These are phyloP conservation scores for Spongospora subterranea DNA, from an alignment of 208 protist species.

Conservation along the genomic window DNA sequence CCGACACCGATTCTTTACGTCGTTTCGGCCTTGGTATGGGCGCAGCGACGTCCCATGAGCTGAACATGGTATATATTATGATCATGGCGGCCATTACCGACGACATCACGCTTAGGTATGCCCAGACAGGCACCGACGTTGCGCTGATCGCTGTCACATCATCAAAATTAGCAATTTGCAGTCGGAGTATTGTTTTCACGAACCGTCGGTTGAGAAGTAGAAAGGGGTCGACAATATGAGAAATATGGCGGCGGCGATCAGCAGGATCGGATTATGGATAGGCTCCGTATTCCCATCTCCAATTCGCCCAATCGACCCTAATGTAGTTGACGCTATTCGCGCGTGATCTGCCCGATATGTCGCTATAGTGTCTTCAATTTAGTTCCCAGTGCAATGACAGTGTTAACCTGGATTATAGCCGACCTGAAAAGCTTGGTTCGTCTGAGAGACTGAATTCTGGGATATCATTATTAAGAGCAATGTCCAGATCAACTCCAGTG, in stretches of 20 bases:
- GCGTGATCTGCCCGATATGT: conserved; percentile 11
- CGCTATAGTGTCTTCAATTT: neutral
- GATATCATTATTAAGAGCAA: neutral
- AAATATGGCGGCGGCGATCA: neutral
- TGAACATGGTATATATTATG: conserved; percentile 17
- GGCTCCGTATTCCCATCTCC: conserved; percentile 25
- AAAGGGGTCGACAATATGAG: conserved; percentile 12
- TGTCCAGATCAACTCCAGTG: neutral
- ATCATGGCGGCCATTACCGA: neutral
- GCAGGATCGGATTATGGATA: conserved; percentile 36
- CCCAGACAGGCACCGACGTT: neutral
- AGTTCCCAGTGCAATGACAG: neutral
- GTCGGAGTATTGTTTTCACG: neutral
- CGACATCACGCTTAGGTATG: neutral
- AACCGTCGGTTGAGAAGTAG: neutral
- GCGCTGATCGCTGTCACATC: too few relatives aligned
- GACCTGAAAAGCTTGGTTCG: neutral
- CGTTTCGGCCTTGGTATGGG: too few relatives aligned
- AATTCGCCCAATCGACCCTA: conserved; percentile 29
- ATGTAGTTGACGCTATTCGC: neutral
- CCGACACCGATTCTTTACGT: too few relatives aligned
- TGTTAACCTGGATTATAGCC: neutral
- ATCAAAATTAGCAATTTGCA: too few relatives aligned
- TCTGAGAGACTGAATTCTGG: neutral
- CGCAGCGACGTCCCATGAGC: conserved; percentile 37